Base-by-base conservation (phyloP, 805 yeast genomes). In the Nakazawaea holstii region DNA sequence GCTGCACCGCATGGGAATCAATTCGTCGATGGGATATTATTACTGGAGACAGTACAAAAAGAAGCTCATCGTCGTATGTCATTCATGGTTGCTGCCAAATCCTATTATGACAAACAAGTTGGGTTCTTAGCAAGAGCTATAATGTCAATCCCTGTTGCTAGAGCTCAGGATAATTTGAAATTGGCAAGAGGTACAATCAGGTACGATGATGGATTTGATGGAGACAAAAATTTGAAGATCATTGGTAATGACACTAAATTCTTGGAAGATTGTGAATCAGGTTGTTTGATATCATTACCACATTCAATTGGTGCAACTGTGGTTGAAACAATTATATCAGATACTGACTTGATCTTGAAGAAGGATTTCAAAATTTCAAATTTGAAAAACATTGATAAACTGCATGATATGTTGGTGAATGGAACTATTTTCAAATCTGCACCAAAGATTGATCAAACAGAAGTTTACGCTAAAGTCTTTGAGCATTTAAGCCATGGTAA, bases 1-100 rank as follows among this genome's bases (percentile, higher is more conserved):
- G 88, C 84, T 37, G 91, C 91, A 2, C 92, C 92, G 1, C 91
- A 85, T 64, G 89, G 89, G 7, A 89, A 89, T 64, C 96, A 90
- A 66, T 91, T 91, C 60, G 89, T 91, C 31, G 79, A 79, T 46
- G 73, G 82, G 49, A 69, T 91, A 42, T 76, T 94, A 44, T 70
- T 94, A 41, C 83, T 88, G 86, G 83, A 86, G 41, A 92, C 86
- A 60, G 92, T 87, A 26, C 77, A 71, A 57, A 58, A 70, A 50
- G 70, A 74, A 57, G 65, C 76, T 8, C 58, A 66, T 26, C 62
- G 80, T 50, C 55, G 83, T 32, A 67, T 77, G 36, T 73, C 79
- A 24, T 78, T 77, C 51, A 62, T 78, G 43, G 76, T 78, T 46
- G 84, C 83, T 14, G 77, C 72, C 39, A 73, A 74, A 53, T 72